phyloP scores from a whole-genome alignment of 164 flowering plant species.

The Vitis labrusca region DNA sequence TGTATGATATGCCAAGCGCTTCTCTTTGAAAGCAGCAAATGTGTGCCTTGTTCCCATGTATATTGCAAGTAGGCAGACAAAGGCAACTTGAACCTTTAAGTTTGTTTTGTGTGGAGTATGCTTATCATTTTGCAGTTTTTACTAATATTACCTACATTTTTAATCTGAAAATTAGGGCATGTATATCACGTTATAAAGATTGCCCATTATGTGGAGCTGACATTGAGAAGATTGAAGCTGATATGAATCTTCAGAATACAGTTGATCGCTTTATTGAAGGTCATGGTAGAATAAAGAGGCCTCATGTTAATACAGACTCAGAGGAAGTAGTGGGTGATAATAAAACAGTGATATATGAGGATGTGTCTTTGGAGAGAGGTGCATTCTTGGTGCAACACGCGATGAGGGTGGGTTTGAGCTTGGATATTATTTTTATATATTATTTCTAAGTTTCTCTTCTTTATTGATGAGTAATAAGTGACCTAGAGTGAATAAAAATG shows the following conservation, averaged over 20 bases:
- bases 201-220: slow-evolving; percentile 98
- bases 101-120: neutral
- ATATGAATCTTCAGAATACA: slow-evolving; percentile 59
- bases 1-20: slow-evolving; percentile 93
- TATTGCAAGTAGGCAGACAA: slow-evolving; percentile 75
- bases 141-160: neutral
- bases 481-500: too few species aligned
- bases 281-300: slow-evolving; percentile 90
- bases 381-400: slow-evolving; percentile 97
- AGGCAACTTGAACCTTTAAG: neutral
- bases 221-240: slow-evolving; percentile 77
- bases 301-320: slow-evolving; percentile 38
- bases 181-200: slow-evolving; percentile 82
- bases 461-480: too few species aligned
- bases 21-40: slow-evolving; percentile 72
- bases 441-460: too few species aligned
- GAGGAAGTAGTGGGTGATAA: slow-evolving; percentile 34
- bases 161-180: slow-evolving; percentile 46
- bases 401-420: slow-evolving; percentile 73
- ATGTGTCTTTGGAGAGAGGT: slow-evolving; percentile 93
- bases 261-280: slow-evolving; percentile 97
- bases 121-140: neutral
- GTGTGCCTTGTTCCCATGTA: slow-evolving; percentile 88
- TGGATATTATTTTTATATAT: neutral
- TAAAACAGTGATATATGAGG: slow-evolving; percentile 72